Base-by-base conservation (phyloP, 2,329 filamentous ascomycete species). In the Fusarium chuoi region DNA sequence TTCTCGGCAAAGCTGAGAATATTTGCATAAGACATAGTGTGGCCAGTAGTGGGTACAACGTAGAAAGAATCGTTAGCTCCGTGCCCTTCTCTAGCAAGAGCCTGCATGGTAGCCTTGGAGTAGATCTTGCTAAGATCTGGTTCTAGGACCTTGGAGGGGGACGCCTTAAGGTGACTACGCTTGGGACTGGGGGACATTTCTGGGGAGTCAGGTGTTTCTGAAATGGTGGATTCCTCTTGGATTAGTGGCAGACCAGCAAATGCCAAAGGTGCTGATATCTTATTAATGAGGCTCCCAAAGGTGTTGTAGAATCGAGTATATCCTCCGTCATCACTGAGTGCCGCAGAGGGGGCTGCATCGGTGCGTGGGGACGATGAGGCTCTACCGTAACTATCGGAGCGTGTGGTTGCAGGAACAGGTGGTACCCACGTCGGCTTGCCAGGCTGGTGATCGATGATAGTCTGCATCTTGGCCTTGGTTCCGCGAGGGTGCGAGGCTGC, bases 301-400 rank as follows among this genome's bases (percentile, higher is more conserved):
- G 94, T 95, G 66, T 89, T 95, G 83, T 98, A 99, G 83, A 98
- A 99, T 61, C 91, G 90, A 12, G 94, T 90, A 80, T 98, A 99
- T 11, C 94, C 92, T 64, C 96, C 95, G 38, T 97, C 94, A 75
- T 83, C 84, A 6, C 78, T 74, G 6, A 51, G 48, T 44, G 45
- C 60, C 65, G 52, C n/a, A 65, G 63, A 51, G 28, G 75, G 66
- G 44, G 66, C 66, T 11, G 75, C 63, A 39, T 82, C 81, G 7
- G 77, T 65, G 30, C 76, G 74, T 9, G 78, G 75, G 28, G 79
- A 77, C 38, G 78, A 60, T 20, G 74, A 62, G 26, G 69, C 75
- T 65, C 75, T 81, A 64, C 67, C 63, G 22, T 77, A 70, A 30
- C 66, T 61, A 28, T 81, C 78, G 14, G 78, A 75, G 61, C 74